Base-by-base conservation (phyloP, 2,329 filamentous ascomycete species). In the Fusarium cyanostomum region DNA sequence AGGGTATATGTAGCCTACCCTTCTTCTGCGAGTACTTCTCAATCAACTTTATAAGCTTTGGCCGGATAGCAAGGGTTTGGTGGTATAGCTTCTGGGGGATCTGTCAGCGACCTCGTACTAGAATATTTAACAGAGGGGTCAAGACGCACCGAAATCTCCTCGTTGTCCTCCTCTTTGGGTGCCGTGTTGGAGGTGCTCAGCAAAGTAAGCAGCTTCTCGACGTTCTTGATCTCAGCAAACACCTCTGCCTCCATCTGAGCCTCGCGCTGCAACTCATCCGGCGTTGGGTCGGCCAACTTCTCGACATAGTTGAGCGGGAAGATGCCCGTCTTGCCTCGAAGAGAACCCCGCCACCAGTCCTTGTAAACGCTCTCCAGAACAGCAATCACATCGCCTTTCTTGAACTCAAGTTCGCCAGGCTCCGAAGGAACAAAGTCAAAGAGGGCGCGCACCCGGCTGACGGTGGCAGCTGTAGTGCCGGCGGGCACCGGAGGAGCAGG, bases 1-100 rank as follows among this genome's bases (percentile, higher is more conserved):
- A 11, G 3, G 21, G 21, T 4, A 6, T 5, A 8, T 6, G 8
- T 8, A 10, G 44, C 72, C 50, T 80, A 94, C 93, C 94, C 80
- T 99, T 99, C 86, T 97, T 98, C 75, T 99, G 95, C 9, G 95
- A 98, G 75, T 99, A 99, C 76, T 98, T 98, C 62, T 96, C 95
- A 74, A 99, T 99, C 45, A 99, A 81, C 80, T 98, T 96, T 74
- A 99, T 98, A 62, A 99, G 81, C 80, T 99, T 99, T 11, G 95
- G 95, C 28, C 95, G 86, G 71, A 99, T 99, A 4, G 94, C 92
- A 64, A 98, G 79, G 0, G 95, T 98, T 64, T 94, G 92, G 74
- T 99, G 94, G 73, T 99, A 99, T 70, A 84, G 85, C 85, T 89
- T 90, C 84, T 88, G 67, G 3, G 8, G 30, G 9, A 11, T 8